phyloP scores from a whole-genome alignment of 306 rosid species.

The Gastrolobium bilobum region DNA sequence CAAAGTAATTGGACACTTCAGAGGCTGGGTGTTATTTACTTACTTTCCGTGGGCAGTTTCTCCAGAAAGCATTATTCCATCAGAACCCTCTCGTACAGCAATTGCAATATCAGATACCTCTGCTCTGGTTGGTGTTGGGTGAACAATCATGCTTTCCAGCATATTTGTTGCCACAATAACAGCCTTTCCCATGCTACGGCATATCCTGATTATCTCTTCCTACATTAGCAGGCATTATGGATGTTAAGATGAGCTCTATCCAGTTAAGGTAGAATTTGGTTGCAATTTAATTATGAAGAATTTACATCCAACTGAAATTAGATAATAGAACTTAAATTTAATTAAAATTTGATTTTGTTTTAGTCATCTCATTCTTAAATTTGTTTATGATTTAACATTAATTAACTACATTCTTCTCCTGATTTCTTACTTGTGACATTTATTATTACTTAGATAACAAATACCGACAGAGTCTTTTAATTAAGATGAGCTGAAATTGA shows the following conservation, averaged over 20 bases:
- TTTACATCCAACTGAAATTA: too few relatives aligned
- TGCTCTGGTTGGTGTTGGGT: conserved; percentile 99
- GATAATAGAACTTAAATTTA: too few relatives aligned
- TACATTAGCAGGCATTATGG: conserved; percentile 46
- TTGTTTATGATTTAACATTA: too few relatives aligned
- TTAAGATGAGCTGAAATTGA: conserved; percentile 32
- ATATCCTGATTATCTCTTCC: conserved; percentile 90
- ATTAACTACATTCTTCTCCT: too few relatives aligned
- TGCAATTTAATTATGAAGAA: too few relatives aligned
- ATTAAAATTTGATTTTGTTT: too few relatives aligned
- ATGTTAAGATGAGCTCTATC: conserved; percentile 40
- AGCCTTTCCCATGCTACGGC: conserved; percentile 99
- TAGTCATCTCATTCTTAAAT: too few relatives aligned
- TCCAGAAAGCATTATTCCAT: conserved; percentile 97
- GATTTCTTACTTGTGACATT: too few relatives aligned
- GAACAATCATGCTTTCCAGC: conserved; percentile 99
- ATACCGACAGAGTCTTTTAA: too few relatives aligned
- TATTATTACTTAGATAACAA: too few relatives aligned
- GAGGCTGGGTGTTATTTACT: conserved; percentile 49
- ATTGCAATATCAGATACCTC: conserved; percentile 99
- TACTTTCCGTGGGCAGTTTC: conserved; percentile 99
- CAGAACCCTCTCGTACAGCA: conserved; percentile 99
- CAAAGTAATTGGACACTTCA: conserved; percentile 25
- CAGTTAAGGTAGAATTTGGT: neutral
- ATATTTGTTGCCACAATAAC: conserved; percentile 98